phyloP scores from a whole-genome alignment of 768 basidiomycete genomes.

The Mycena chlorophos region DNA sequence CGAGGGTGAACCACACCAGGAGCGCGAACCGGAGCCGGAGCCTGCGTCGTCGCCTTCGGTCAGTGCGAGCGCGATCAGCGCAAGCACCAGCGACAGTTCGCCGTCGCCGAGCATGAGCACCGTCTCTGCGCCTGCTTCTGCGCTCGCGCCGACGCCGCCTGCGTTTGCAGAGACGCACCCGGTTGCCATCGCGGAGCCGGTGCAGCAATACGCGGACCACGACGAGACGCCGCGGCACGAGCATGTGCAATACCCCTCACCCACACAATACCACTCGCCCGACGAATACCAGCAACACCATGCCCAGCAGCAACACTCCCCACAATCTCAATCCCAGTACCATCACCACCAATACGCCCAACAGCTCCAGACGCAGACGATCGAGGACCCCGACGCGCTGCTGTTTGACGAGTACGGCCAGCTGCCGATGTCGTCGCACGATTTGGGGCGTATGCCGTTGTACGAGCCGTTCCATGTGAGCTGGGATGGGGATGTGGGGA shows the following conservation, averaged over 20 bases:
- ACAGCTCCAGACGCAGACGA: no score
- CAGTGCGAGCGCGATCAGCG: neutral
- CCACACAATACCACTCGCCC: no score
- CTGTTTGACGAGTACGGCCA: neutral
- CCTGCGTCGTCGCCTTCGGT: neutral
- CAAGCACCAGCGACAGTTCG: neutral
- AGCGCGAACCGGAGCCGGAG: neutral
- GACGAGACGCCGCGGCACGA: no score
- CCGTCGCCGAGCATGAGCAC: neutral
- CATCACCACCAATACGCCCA: neutral
- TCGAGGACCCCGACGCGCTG: neutral
- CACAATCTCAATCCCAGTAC: neutral
- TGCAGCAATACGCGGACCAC: no score
- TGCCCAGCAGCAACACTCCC: neutral
- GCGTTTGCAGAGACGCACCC: no score
- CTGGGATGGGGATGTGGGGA: conserved; percentile 3
- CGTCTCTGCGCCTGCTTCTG: neutral
- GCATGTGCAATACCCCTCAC: no score
- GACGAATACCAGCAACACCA: no score
- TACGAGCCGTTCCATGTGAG: conserved; percentile 10
- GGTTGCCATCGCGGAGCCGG: no score
- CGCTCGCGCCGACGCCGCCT: neutral
- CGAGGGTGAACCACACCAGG: neutral
- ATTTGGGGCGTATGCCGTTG: conserved; percentile 14
- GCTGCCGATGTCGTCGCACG: conserved; percentile 16